A percentile compares a stretch with the other conserved stretches of the same genome.
Evolutionary conservation across 345 rosid species (phyloP).

Genomic region (Euphorbia peplus): DNA sequence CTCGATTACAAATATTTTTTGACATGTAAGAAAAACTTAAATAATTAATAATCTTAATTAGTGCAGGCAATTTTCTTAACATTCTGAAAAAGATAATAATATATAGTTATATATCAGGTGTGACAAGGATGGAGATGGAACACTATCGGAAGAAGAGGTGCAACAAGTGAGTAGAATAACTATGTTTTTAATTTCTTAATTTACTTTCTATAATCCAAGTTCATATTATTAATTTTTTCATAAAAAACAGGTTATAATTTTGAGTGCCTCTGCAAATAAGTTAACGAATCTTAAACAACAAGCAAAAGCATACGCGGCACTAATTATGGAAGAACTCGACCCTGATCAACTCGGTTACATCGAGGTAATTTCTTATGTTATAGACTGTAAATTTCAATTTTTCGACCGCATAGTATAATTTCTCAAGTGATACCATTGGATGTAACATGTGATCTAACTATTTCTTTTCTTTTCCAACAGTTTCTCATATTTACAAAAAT

Average conservation of each 20-base stretch:
- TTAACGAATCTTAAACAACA: slow-evolving; percentile 67
- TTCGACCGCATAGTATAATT: no score
- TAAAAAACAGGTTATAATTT: slow-evolving; percentile 50
- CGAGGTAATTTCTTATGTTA: slow-evolving; percentile 79
- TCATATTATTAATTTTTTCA: slow-evolving; percentile 1
- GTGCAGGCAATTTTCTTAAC: not conserved
- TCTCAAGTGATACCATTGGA: no score
- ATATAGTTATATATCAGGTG: slow-evolving; percentile 50
- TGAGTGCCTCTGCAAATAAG: slow-evolving; percentile 89
- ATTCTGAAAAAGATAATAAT: not conserved
- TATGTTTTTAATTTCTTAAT: not conserved
- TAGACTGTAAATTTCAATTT: no score
- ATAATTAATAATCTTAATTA: no score
- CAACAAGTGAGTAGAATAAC: slow-evolving; percentile 49
- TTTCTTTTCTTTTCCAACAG: no score
- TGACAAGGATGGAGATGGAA: slow-evolving; percentile 95
- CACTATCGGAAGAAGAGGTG: slow-evolving; percentile 80
- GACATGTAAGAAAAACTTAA: slow-evolving; percentile 56
- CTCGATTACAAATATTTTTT: slow-evolving; percentile 87
- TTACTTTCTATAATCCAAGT: no score
- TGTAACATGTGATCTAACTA: no score
- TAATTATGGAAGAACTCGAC: slow-evolving; percentile 98
- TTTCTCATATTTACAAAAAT: no score
- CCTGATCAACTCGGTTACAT: slow-evolving; percentile 88
- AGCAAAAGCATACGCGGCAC: slow-evolving; percentile 63